phyloP scores from a whole-genome alignment of 306 rosid genomes.

The Rosa chinensis region DNA sequence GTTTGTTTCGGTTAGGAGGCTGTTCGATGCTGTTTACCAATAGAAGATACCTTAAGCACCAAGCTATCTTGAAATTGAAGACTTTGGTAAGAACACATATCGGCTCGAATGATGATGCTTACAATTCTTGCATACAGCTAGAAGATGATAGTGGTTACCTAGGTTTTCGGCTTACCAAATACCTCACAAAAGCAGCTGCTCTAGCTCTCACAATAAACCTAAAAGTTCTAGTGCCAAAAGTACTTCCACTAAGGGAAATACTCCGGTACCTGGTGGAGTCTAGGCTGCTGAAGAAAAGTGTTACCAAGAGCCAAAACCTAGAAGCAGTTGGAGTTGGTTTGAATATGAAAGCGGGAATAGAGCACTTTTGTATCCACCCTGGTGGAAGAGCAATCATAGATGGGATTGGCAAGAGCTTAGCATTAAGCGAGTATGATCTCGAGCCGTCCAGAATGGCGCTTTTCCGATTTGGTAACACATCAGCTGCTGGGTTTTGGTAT shows the following conservation, averaged over 20 bases:
- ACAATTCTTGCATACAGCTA: constrained; percentile 65
- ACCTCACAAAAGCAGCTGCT: constrained; percentile 63
- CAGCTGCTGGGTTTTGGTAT: too few relatives aligned
- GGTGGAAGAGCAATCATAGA: too few relatives aligned
- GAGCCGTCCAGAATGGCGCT: too few relatives aligned
- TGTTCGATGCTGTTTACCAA: constrained; percentile 76
- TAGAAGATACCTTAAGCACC: constrained; percentile 31
- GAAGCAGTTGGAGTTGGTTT: constrained; percentile 24
- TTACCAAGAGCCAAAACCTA: neutral
- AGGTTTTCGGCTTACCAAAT: constrained; percentile 73
- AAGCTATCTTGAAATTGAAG: constrained; percentile 63
- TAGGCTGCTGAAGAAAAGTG: neutral
- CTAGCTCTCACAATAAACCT: constrained; percentile 61
- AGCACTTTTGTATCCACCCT: too few relatives aligned
- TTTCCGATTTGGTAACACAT: too few relatives aligned
- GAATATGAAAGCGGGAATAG: too few relatives aligned
- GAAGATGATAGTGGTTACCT: constrained; percentile 62
- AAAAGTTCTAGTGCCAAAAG: constrained; percentile 45
- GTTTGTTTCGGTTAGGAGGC: constrained; percentile 78
- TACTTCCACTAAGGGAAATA: constrained; percentile 62
- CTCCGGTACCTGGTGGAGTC: constrained; percentile 28
- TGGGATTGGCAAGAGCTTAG: too few relatives aligned
- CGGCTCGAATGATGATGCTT: constrained; percentile 76
- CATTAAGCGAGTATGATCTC: too few relatives aligned
- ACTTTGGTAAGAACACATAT: constrained; percentile 60